A percentile compares a stretch with the other conserved stretches of the same genome.
Evolutionary conservation across 768 basidiomycete species (phyloP).

Genomic region (Amanita polypyramis): DNA sequence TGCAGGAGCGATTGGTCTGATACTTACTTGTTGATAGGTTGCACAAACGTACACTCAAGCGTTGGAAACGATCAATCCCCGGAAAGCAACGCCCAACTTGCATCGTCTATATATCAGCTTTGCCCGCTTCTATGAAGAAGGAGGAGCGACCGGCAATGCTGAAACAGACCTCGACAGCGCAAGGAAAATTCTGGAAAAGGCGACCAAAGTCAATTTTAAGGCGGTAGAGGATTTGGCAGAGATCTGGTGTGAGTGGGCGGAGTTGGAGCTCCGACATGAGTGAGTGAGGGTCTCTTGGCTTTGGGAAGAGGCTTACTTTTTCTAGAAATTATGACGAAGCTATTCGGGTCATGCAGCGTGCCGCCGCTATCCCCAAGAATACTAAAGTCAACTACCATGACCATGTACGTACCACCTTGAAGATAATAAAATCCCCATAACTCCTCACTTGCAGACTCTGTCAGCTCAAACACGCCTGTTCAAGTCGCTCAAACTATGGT

Average conservation of each 20-base stretch:
- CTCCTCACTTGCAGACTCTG: slow-evolving; percentile 41
- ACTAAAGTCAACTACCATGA: slow-evolving; percentile 90
- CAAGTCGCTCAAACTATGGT: slow-evolving; percentile 98
- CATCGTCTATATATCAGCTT: slow-evolving; percentile 91
- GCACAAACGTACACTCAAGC: slow-evolving; percentile 91
- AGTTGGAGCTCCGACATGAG: slow-evolving; percentile 96
- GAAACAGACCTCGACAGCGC: slow-evolving; percentile 79
- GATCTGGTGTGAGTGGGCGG: slow-evolving; percentile 99
- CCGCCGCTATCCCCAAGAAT: slow-evolving; percentile 83
- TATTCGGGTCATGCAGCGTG: slow-evolving; percentile 93
- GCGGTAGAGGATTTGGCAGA: slow-evolving; percentile 97
- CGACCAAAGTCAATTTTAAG: slow-evolving; percentile 84
- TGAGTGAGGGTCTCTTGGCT: slow-evolving; percentile 28
- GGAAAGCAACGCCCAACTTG: slow-evolving; percentile 84
- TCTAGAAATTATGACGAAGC: slow-evolving; percentile 92
- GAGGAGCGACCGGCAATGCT: slow-evolving; percentile 70
- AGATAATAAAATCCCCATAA: background rate
- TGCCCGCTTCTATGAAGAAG: slow-evolving; percentile 96
- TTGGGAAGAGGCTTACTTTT: background rate
- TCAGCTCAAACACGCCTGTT: slow-evolving; percentile 85
- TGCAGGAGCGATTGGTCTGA: background rate
- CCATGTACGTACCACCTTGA: slow-evolving; percentile 49
- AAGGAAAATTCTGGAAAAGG: slow-evolving; percentile 90
- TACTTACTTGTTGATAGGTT: slow-evolving; percentile 38
- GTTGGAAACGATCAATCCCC: slow-evolving; percentile 76